Percentiles rank a stretch among this genome's conserved stretches.
Evolutionary conservation across 2,329 filamentous ascomycete genomes (phyloP).

Genomic region (Exophiala phaeomuriformis): DNA sequence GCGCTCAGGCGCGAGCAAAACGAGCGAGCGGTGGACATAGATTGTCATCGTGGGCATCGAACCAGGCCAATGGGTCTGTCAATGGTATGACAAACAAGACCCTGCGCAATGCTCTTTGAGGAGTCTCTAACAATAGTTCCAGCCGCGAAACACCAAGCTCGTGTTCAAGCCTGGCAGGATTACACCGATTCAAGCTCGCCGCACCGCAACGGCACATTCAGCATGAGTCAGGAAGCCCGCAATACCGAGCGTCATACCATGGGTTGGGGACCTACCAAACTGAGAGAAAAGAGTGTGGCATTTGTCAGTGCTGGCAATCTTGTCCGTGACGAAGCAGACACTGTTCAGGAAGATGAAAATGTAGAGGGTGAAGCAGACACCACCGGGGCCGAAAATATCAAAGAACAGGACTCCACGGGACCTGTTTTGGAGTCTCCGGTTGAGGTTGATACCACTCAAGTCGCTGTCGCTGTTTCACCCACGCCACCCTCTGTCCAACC

Average conservation of each 20-base stretch:
- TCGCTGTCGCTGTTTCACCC: neutral
- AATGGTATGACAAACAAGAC: slow-evolving; percentile 4
- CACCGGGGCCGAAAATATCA: neutral
- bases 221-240: slow-evolving; percentile 52
- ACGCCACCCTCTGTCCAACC: neutral
- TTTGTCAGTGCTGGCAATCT: slow-evolving; percentile 56
- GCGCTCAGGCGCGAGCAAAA: slow-evolving; percentile 21
- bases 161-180: slow-evolving; percentile 16
- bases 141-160: slow-evolving; percentile 4
- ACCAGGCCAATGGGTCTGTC: slow-evolving; percentile 11
- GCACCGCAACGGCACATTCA: slow-evolving; percentile 29
- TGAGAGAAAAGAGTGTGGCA: slow-evolving; percentile 49
- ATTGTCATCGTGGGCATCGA: slow-evolving; percentile 15
- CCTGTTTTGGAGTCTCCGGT: neutral
- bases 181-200: slow-evolving; percentile 26
- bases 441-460: neutral
- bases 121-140: neutral
- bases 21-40: slow-evolving; percentile 16
- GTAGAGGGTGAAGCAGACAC: neutral
- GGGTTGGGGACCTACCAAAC: slow-evolving; percentile 43
- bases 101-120: slow-evolving; percentile 4
- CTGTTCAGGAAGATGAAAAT: slow-evolving; percentile 5
- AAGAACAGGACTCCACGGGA: neutral
- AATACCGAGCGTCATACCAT: slow-evolving; percentile 48
- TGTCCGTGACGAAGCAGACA: slow-evolving; percentile 31